Evolutionary conservation across 2,329 filamentous ascomycete species (phyloP).

Genomic region (Exophiala viscosa): DNA sequence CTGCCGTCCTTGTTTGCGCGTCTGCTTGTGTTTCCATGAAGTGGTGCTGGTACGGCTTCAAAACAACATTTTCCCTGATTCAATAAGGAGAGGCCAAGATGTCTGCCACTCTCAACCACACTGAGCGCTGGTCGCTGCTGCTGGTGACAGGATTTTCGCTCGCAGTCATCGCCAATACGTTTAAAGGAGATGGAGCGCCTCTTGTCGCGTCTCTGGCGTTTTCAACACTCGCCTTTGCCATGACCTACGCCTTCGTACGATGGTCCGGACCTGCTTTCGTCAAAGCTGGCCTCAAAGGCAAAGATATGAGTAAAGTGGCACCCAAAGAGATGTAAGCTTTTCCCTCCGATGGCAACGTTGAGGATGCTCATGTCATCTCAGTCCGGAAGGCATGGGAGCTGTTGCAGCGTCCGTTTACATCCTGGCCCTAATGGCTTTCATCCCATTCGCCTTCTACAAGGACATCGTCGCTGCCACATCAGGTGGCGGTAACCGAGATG

Average conservation of each 20-base stretch:
- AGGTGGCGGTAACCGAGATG: constrained; percentile 85
- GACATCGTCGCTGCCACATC: constrained; percentile 94
- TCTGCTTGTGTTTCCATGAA: not conserved
- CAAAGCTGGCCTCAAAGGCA: constrained; percentile 80
- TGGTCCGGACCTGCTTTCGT: constrained; percentile 93
- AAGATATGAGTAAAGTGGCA: constrained; percentile 76
- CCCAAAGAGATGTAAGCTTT: constrained; percentile 66
- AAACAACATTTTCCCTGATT: no score
- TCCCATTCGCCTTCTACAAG: constrained; percentile 97
- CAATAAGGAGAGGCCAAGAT: constrained; percentile 28
- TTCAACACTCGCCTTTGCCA: constrained; percentile 76
- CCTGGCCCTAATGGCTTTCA: constrained; percentile 81
- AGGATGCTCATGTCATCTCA: constrained; percentile 31
- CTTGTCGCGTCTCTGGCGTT: constrained; percentile 84
- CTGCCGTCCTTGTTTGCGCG: not conserved
- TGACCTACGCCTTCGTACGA: constrained; percentile 79
- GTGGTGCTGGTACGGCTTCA: no score
- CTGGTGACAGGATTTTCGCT: constrained; percentile 66
- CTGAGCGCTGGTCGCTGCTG: constrained; percentile 57
- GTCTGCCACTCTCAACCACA: constrained; percentile 45
- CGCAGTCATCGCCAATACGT: constrained; percentile 73
- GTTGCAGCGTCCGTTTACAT: constrained; percentile 91
- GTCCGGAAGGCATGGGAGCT: constrained; percentile 92
- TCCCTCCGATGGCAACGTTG: not conserved
- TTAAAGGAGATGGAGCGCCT: constrained; percentile 81